phyloP scores from a whole-genome alignment of 2,329 filamentous ascomycete genomes.

The Helotiales sp. region DNA sequence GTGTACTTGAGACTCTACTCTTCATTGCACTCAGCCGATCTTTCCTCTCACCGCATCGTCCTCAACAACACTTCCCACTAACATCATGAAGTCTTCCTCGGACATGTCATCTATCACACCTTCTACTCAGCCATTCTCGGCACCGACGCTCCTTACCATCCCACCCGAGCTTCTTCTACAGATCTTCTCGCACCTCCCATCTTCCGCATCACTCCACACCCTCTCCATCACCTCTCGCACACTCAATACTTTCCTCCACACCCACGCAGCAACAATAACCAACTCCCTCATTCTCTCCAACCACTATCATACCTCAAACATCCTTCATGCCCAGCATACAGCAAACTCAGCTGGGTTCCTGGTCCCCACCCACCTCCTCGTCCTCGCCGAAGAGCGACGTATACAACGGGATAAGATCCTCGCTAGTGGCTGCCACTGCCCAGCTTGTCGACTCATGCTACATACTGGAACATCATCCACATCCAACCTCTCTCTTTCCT shows the following conservation, averaged over 20 bases:
- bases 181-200: conserved; percentile 25
- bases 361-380: conserved; percentile 20
- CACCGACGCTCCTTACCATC: conserved; percentile 17
- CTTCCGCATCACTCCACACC: conserved; percentile 12
- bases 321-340: conserved; percentile 14
- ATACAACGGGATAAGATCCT: conserved; percentile 13
- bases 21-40: not conserved
- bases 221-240: conserved; percentile 20
- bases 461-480: not conserved
- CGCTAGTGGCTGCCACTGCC: conserved; percentile 9
- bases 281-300: conserved; percentile 19
- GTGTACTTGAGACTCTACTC: too few species aligned
- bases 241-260: conserved; percentile 19
- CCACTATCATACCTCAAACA: conserved; percentile 7
- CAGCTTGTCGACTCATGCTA: not conserved
- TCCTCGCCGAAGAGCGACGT: conserved; percentile 11
- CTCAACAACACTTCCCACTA: not conserved
- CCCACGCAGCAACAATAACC: conserved; percentile 24
- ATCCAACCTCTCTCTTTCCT: conserved; percentile 3
- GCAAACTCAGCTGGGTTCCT: conserved; percentile 17
- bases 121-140: not conserved
- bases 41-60: not conserved
- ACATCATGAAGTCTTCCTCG: not conserved
- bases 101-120: not conserved
- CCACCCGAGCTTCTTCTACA: conserved; percentile 41